Percentiles rank a stretch among this genome's conserved stretches.
phyloP scores from a whole-genome alignment of 805 yeast genomes.

The Kazachstania kunashirensis region DNA sequence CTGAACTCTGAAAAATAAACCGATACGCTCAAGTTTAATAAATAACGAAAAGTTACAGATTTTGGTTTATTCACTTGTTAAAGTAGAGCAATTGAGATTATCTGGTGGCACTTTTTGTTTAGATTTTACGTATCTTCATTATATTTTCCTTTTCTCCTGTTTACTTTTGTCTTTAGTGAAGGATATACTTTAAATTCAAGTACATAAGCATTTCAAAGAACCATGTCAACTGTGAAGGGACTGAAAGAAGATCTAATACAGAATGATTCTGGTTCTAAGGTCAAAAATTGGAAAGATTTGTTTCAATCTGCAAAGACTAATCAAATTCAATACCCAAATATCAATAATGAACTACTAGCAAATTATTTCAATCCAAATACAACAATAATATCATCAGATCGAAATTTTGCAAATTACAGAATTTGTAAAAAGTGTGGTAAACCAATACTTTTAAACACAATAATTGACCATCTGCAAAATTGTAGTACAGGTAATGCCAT shows the following conservation, averaged over 20 bases:
- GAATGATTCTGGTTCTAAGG: neutral
- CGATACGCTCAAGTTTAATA: too few species aligned
- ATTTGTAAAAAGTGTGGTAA: conserved; percentile 28
- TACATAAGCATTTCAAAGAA: too few species aligned
- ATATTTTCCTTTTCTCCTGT: too few species aligned
- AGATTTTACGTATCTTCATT: too few species aligned
- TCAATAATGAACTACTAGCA: conserved; percentile 9
- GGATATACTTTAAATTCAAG: too few species aligned
- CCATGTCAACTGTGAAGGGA: conserved; percentile 1
- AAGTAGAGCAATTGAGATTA: too few species aligned
- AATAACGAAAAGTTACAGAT: too few species aligned
- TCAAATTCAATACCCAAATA: conserved; percentile 3
- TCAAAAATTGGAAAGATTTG: conserved; percentile 17
- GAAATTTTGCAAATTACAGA: conserved; percentile 14
- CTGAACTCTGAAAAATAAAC: too few species aligned
- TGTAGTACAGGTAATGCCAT: conserved; percentile 8
- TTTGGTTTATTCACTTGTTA: too few species aligned
- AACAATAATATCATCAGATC: conserved; percentile 5
- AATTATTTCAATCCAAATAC: conserved; percentile 20
- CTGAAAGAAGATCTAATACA: neutral
- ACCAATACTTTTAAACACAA: conserved; percentile 21
- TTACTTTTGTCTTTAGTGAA: too few species aligned
- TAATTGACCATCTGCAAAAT: conserved; percentile 25
- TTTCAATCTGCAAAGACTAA: conserved; percentile 1
- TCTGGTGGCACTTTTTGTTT: too few species aligned